phyloP scores from a whole-genome alignment of 805 yeast genomes.

The Candida coquimbonensis region DNA sequence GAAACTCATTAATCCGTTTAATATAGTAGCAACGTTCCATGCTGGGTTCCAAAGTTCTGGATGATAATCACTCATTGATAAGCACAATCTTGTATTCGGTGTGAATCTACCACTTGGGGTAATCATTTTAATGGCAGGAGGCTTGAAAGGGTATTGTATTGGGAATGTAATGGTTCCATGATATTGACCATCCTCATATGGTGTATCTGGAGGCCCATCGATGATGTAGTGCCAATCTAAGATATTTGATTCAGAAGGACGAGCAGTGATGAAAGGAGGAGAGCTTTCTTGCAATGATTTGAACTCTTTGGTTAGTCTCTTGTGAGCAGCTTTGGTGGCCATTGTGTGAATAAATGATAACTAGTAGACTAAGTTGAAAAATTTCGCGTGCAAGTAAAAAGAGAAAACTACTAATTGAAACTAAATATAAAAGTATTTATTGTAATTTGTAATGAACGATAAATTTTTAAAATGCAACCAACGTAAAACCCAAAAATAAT shows the following conservation, averaged over 20 bases:
- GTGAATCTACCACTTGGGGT: constrained; percentile 87
- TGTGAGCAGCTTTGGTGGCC: constrained; percentile 36
- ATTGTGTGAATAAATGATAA: constrained; percentile 10
- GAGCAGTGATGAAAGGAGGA: constrained; percentile 74
- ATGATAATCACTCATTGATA: constrained; percentile 86
- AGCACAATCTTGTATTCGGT: constrained; percentile 68
- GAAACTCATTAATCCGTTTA: constrained; percentile 79
- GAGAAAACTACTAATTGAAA: background rate
- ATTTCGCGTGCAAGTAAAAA: background rate
- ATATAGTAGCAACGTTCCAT: constrained; percentile 85
- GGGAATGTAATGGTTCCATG: constrained; percentile 83
- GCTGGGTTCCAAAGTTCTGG: constrained; percentile 95
- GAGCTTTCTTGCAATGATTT: constrained; percentile 69
- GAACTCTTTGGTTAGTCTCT: constrained; percentile 68
- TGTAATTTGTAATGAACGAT: background rate
- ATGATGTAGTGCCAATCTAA: constrained; percentile 90
- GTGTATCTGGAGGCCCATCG: constrained; percentile 87
- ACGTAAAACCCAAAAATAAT: background rate
- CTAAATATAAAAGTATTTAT: background rate
- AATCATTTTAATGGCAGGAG: constrained; percentile 79
- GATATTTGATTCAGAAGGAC: constrained; percentile 79
- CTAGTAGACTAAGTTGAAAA: background rate
- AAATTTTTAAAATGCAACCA: background rate
- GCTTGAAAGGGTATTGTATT: constrained; percentile 78
- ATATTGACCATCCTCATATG: constrained; percentile 77